These are phyloP conservation scores for Trichosporon asahii DNA, from an alignment of 1,284 basidiomycete genomes.

Conservation along the genomic window DNA sequence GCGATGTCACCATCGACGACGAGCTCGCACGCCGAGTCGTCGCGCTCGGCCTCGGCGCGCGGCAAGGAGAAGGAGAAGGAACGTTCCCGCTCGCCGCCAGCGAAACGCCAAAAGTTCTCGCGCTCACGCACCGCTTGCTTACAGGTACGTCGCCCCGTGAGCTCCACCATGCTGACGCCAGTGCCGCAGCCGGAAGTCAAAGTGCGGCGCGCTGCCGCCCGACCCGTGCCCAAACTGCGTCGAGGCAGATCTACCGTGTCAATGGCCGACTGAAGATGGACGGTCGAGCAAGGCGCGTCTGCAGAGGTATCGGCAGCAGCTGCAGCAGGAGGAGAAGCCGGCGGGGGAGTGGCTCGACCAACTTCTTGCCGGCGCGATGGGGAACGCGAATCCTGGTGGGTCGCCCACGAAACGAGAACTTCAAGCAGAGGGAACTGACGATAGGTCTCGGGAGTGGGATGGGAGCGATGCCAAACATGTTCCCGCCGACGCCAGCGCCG, in stretches of 20 bases:
- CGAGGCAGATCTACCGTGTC: slow-evolving; percentile 24
- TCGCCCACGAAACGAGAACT: too few relatives aligned
- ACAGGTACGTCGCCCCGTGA: background rate
- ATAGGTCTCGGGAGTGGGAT: background rate
- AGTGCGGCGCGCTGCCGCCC: slow-evolving; percentile 30
- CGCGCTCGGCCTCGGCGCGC: background rate
- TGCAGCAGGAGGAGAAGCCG: slow-evolving; percentile 3
- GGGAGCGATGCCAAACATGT: background rate
- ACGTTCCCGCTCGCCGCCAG: background rate
- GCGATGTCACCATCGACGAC: background rate
- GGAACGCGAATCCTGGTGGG: background rate
- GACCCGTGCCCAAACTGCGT: slow-evolving; percentile 32
- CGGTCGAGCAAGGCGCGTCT: slow-evolving; percentile 25
- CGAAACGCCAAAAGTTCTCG: slow-evolving; percentile 32
- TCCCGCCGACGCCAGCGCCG: background rate
- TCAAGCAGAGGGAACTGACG: too few relatives aligned
- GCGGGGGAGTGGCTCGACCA: slow-evolving; percentile 22
- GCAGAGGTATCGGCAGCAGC: background rate
- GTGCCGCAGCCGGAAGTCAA: slow-evolving; percentile 33
- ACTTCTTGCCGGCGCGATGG: slow-evolving; percentile 11
- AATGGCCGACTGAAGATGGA: slow-evolving; percentile 34
- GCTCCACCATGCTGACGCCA: slow-evolving; percentile 5
- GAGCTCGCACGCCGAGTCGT: background rate
- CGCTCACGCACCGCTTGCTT: slow-evolving; percentile 25
- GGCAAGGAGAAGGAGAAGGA: background rate